These are phyloP conservation scores for Rhynchosporium graminicola DNA, from an alignment of 2,329 filamentous ascomycete species.

Conservation along the genomic window DNA sequence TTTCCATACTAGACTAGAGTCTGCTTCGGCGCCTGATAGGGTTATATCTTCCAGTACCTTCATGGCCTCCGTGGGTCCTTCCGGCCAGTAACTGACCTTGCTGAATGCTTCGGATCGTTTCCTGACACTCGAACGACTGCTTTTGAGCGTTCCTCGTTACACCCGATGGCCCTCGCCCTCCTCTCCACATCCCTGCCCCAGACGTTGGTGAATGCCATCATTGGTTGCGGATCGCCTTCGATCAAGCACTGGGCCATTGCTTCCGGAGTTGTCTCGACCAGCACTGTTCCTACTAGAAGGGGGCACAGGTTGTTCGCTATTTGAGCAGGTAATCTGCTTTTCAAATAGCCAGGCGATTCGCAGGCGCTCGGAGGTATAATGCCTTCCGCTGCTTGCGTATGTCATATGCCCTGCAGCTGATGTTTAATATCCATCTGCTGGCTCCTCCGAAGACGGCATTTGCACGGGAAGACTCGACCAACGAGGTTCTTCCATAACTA, in stretches of 20 bases:
- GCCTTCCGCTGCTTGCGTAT: conserved; percentile 21
- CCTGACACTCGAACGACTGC: conserved; percentile 29
- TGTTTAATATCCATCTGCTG: conserved; percentile 19
- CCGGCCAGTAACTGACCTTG: background rate
- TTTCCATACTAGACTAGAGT: background rate
- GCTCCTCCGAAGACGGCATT: conserved; percentile 31
- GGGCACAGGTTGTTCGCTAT: conserved; percentile 13
- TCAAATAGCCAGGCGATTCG: conserved; percentile 20
- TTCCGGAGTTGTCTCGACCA: conserved; percentile 35
- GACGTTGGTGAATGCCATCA: conserved; percentile 37
- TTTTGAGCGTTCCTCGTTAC: conserved; percentile 24
- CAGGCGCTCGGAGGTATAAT: conserved; percentile 30
- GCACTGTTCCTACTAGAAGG: conserved; percentile 1
- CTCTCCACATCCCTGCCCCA: conserved; percentile 29
- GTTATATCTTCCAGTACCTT: conserved; percentile 24
- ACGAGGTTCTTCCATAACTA: conserved; percentile 19
- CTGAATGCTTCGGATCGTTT: conserved; percentile 20
- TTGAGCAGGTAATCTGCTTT: background rate
- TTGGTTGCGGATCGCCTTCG: conserved; percentile 34
- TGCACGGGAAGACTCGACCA: conserved; percentile 26
- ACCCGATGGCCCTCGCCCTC: conserved; percentile 29
- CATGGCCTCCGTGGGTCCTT: conserved; percentile 7
- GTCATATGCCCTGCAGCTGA: conserved; percentile 16
- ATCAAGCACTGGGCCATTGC: conserved; percentile 39
- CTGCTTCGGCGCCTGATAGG: conserved; percentile 20